Base-by-base conservation (phyloP, 1,284 basidiomycete genomes). In the Melampsora larici-populina region DNA sequence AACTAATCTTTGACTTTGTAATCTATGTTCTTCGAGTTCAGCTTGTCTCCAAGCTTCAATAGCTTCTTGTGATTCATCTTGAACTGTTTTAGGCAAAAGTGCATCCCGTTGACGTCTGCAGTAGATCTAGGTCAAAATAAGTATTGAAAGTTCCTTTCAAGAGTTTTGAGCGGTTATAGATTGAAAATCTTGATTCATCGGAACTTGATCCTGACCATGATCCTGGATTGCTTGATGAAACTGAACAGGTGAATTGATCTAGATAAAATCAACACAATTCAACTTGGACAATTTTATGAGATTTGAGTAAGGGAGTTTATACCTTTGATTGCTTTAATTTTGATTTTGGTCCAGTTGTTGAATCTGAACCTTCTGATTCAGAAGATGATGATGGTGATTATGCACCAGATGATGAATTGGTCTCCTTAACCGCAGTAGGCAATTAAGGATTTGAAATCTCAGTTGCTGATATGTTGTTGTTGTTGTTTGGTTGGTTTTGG, bases 111-210 rank as follows among this genome's bases (percentile, higher is more conserved):
- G n/a, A n/a, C n/a, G n/a, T n/a, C n/a, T n/a, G n/a, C n/a, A n/a
- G n/a, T n/a, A n/a, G n/a, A n/a, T n/a, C n/a, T n/a, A n/a, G n/a
- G n/a, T n/a, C n/a, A n/a, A n/a, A n/a, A n/a, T n/a, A n/a, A n/a
- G n/a, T n/a, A n/a, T n/a, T n/a, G n/a, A n/a, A n/a, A n/a, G n/a
- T n/a, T n/a, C n/a, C n/a, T n/a, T n/a, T n/a, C n/a, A n/a, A 43
- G 69, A 49, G 67, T 18, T 43, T 43, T 43, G 33, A 26, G n/a
- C n/a, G 18, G 55, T 72, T 79, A 84, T 94, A 92, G 86, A 79
- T 87, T 79, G 85, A 91, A 17, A 65, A 9, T 5, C 21, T 40
- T 24, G 60, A 33, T 58, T 51, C 46, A 58, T 75, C 63, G 5
- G 63, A 73, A 3, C 43, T 33, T 29, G 67, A 64, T 24, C 8